A percentile compares a stretch with the other conserved stretches of the same genome.
Evolutionary conservation across 2,329 filamentous ascomycete genomes (phyloP).

Genomic region (Tolypocladium pustulatum): DNA sequence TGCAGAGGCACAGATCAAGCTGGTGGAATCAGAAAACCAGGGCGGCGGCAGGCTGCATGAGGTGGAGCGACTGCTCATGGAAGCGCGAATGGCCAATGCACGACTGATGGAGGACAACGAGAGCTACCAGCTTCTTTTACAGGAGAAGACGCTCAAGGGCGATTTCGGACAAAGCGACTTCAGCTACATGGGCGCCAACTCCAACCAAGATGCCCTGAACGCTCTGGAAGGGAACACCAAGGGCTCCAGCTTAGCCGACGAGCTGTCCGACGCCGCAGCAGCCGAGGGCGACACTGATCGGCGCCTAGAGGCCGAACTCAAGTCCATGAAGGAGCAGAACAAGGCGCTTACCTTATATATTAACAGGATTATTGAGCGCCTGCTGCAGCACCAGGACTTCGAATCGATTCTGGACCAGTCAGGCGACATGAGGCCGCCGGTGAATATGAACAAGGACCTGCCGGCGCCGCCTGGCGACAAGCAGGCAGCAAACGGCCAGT

Average conservation of each 20-base stretch:
- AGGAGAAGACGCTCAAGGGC: conserved; percentile 90
- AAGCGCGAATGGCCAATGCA: conserved; percentile 91
- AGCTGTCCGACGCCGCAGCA: conserved; percentile 62
- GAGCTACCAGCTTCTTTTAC: conserved; percentile 89
- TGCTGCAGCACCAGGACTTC: conserved; percentile 89
- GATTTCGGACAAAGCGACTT: conserved; percentile 81
- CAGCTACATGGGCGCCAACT: conserved; percentile 50
- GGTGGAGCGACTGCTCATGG: conserved; percentile 81
- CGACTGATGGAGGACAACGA: conserved; percentile 97
- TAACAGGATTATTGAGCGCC: conserved; percentile 95
- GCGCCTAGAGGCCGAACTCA: conserved; percentile 68
- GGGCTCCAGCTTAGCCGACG: conserved; percentile 67
- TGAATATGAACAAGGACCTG: conserved; percentile 71
- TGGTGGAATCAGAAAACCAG: conserved; percentile 88
- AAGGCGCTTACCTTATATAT: conserved; percentile 96
- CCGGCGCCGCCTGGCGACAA: conserved; percentile 49
- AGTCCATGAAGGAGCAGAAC: conserved; percentile 80
- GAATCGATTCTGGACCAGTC: conserved; percentile 86
- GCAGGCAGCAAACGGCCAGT: conserved; percentile 26
- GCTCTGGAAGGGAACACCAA: conserved; percentile 47
- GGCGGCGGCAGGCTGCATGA: conserved; percentile 80
- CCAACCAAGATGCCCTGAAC: conserved; percentile 54
- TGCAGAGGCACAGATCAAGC: conserved; percentile 89
- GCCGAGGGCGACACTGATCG: conserved; percentile 52
- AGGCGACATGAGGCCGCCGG: conserved; percentile 34